Conservation (phyloP, 176 grass and related monocot genomes). For the Musa beccarii region DNA sequence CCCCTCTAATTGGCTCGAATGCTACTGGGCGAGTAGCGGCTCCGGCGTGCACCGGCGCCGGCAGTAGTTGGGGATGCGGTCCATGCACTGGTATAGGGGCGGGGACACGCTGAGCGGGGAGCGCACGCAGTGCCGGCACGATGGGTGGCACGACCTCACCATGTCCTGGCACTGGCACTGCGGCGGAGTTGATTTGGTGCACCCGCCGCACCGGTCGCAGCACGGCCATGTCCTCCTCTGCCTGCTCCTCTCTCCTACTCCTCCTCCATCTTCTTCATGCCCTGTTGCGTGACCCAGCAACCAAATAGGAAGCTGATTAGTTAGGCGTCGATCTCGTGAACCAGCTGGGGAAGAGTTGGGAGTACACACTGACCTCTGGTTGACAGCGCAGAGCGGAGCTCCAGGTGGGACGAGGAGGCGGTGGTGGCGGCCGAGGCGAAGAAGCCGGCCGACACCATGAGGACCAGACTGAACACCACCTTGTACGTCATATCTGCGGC, state of each 20-base stretch:
- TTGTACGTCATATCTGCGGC: not conserved
- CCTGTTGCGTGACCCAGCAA: slow-evolving; percentile 12
- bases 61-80: slow-evolving; percentile 52
- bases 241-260: not conserved
- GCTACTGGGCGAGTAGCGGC: not conserved
- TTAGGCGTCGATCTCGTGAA: not conserved
- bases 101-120: slow-evolving; percentile 47
- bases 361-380: slow-evolving; percentile 20
- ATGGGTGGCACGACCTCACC: slow-evolving; percentile 53
- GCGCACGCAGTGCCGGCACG: slow-evolving; percentile 63
- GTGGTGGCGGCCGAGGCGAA: not conserved
- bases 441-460: slow-evolving; percentile 16
- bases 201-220: slow-evolving; percentile 65
- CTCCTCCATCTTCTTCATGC: not conserved
- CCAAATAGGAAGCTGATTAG: not conserved
- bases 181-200: slow-evolving; percentile 43
- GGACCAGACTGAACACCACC: not conserved
- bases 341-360: not conserved
- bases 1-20: not conserved
- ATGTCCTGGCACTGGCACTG: slow-evolving; percentile 61
- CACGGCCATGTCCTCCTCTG: slow-evolving; percentile 42
- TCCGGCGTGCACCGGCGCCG: slow-evolving; percentile 27
- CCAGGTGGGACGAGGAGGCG: slow-evolving; percentile 7
- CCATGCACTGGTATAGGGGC: slow-evolving; percentile 70
- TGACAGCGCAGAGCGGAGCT: not conserved